Evolutionary conservation across 164 flowering plant genomes (phyloP).

Genomic region (Stephania cephalantha): DNA sequence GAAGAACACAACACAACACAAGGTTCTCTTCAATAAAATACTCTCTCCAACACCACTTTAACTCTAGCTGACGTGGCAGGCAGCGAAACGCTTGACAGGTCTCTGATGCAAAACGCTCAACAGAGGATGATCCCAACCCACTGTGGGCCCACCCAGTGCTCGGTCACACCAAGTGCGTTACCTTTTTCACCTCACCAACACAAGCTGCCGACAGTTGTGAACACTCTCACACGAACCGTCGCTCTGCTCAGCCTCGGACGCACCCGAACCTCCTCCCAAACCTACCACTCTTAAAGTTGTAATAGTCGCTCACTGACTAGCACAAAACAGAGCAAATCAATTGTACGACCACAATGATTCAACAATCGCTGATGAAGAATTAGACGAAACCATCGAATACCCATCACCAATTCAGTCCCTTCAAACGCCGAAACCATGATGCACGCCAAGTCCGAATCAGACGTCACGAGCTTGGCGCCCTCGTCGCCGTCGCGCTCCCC

Average conservation of each 20-base stretch:
- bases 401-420: background rate
- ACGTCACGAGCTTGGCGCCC: constrained; percentile 79
- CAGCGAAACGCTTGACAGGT: background rate
- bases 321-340: background rate
- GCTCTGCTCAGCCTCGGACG: background rate
- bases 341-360: background rate
- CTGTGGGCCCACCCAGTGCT: background rate
- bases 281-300: background rate
- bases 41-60: background rate
- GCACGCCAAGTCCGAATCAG: constrained; percentile 87
- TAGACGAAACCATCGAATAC: background rate
- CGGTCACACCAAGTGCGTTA: background rate
- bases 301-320: no score
- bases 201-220: background rate
- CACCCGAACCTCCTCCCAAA: background rate
- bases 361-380: background rate
- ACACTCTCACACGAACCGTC: background rate
- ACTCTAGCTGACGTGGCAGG: background rate
- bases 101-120: background rate
- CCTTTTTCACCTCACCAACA: background rate
- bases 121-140: background rate
- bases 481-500: constrained; percentile 95
- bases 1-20: no score
- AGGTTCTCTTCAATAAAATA: no score
- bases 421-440: constrained; percentile 28